A percentile compares a stretch with the other conserved stretches of the same genome.
These are phyloP conservation scores for Lepidium campestre DNA, from an alignment of 441 rosid species.

Conservation along the genomic window DNA sequence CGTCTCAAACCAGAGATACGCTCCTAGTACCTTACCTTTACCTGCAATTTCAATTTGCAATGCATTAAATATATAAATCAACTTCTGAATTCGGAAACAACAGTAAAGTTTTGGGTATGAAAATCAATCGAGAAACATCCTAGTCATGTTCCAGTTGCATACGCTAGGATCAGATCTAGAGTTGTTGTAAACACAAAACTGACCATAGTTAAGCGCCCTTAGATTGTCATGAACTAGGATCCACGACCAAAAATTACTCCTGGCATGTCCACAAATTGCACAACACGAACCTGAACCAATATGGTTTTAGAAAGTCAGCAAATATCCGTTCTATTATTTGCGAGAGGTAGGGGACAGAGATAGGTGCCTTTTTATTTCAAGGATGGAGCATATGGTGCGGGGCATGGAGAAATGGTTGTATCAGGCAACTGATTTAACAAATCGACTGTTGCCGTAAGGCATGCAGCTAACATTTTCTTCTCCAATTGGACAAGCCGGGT, in stretches of 20 bases:
- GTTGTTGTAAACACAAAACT: not conserved
- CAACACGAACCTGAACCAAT: conserved; percentile 15
- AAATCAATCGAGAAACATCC: not conserved
- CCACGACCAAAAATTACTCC: not conserved
- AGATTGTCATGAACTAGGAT: conserved; percentile 4
- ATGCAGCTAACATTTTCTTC: conserved; percentile 82
- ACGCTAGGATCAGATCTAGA: not conserved
- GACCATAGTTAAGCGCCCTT: conserved; percentile 11
- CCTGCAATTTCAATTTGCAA: conserved; percentile 13
- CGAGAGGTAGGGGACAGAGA: not conserved
- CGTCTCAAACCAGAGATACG: not conserved
- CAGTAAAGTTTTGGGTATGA: not conserved
- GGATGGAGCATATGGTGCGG: conserved; percentile 70
- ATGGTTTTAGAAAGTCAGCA: not conserved
- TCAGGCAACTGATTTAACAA: conserved; percentile 74
- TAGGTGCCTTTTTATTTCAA: conserved; percentile 52
- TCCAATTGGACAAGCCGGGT: conserved; percentile 81
- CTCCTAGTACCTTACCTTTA: conserved; percentile 1
- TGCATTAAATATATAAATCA: not conserved
- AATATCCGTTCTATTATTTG: not conserved
- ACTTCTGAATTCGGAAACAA: not conserved
- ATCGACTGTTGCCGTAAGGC: conserved; percentile 54
- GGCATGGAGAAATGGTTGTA: conserved; percentile 73
- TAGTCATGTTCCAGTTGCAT: not conserved
- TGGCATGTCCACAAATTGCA: conserved; percentile 5